These are phyloP conservation scores for Daldinia bambusicola DNA, from an alignment of 495 filamentous ascomycete genomes.

Conservation along the genomic window DNA sequence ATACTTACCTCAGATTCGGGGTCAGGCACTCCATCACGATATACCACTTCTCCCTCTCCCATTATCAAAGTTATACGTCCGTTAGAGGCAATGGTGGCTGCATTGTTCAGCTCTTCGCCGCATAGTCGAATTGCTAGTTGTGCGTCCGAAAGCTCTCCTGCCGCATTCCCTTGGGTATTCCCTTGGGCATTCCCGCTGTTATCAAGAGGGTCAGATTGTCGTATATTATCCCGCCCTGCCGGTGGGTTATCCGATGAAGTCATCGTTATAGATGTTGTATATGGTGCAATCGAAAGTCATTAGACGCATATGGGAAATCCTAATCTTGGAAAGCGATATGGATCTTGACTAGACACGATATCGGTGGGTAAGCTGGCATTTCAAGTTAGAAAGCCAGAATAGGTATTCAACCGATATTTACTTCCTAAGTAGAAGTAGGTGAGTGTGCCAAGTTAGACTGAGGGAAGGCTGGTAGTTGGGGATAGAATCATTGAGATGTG, in stretches of 20 bases:
- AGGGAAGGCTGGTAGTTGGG: no score
- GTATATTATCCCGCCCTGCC: no score
- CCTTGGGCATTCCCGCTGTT: not conserved
- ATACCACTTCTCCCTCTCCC: not conserved
- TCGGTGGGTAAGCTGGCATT: no score
- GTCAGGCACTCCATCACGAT: not conserved
- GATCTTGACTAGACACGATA: no score
- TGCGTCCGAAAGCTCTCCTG: not conserved
- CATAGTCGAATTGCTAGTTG: not conserved
- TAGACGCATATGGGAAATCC: not conserved
- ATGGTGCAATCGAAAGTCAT: not conserved
- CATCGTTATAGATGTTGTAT: not conserved
- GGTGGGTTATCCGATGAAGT: not conserved
- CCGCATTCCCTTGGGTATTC: not conserved
- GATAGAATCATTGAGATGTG: no score
- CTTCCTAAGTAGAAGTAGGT: no score
- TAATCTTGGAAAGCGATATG: no score
- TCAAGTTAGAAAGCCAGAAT: no score
- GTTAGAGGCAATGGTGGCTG: not conserved
- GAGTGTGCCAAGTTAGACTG: no score
- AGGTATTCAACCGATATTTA: no score
- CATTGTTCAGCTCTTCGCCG: not conserved
- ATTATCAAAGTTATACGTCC: not conserved
- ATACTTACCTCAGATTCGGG: not conserved
- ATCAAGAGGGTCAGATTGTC: not conserved